phyloP scores from a whole-genome alignment of 495 filamentous ascomycete species.

The Staphylotrichum longicolle region DNA sequence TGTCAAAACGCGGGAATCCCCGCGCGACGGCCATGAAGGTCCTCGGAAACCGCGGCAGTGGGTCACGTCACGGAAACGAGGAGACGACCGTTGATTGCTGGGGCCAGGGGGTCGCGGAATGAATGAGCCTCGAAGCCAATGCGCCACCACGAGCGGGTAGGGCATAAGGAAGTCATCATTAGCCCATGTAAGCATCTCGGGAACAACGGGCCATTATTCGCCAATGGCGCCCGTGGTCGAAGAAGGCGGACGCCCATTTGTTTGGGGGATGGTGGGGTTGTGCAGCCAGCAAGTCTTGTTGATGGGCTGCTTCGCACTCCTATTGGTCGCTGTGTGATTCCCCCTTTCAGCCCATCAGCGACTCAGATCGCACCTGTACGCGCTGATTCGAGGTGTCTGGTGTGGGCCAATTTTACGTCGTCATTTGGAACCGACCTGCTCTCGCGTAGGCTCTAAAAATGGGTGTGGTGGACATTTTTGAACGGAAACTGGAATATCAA shows the following conservation, averaged over 20 bases:
- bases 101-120: background rate
- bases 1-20: conserved; percentile 14
- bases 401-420: conserved; percentile 18
- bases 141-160: conserved; percentile 11
- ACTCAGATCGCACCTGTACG: background rate
- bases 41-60: background rate
- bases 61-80: background rate
- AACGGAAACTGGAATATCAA: too few species aligned
- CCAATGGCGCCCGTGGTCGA: background rate
- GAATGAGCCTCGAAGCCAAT: background rate
- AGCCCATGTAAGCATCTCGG: conserved; percentile 3
- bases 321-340: conserved; percentile 13
- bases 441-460: too few species aligned
- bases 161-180: background rate
- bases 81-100: conserved; percentile 4
- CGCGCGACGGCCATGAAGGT: background rate
- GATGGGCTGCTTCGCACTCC: background rate
- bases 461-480: too few species aligned
- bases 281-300: background rate
- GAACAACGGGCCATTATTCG: conserved; percentile 1
- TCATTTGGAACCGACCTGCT: too few species aligned
- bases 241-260: background rate
- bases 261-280: conserved; percentile 3
- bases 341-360: conserved; percentile 18
- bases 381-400: conserved; percentile 25